phyloP scores from a whole-genome alignment of 768 basidiomycete genomes.

The Coprinopsis cinerea region DNA sequence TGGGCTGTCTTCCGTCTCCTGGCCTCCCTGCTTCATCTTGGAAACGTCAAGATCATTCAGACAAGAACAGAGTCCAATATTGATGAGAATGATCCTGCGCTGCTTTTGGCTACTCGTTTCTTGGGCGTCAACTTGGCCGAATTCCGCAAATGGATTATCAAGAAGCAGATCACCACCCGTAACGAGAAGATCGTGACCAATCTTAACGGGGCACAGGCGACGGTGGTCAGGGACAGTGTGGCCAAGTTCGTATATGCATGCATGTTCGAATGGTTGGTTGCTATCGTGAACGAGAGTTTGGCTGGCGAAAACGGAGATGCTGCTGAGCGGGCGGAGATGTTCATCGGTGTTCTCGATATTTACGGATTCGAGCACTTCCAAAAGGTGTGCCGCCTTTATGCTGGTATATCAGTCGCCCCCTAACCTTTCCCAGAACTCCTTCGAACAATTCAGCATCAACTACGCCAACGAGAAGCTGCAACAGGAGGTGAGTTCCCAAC shows the following conservation, averaged over 20 bases:
- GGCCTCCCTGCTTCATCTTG: constrained; percentile 92
- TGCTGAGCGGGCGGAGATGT: constrained; percentile 89
- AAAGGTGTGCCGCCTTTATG: constrained; percentile 47
- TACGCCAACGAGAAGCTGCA: constrained; percentile 98
- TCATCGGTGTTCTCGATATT: constrained; percentile 98
- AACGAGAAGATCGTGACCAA: constrained; percentile 92
- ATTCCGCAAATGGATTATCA: constrained; percentile 98
- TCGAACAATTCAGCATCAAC: constrained; percentile 99
- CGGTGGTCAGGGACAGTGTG: constrained; percentile 91
- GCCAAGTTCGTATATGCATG: constrained; percentile 99
- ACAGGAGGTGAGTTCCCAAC: constrained; percentile 68
- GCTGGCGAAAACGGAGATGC: constrained; percentile 93
- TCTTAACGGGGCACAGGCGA: constrained; percentile 83
- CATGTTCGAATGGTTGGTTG: constrained; percentile 97
- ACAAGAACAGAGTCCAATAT: constrained; percentile 77
- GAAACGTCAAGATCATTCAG: constrained; percentile 89
- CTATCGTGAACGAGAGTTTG: constrained; percentile 94
- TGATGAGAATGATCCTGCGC: constrained; percentile 75
- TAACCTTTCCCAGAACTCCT: constrained; percentile 53
- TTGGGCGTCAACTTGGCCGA: constrained; percentile 85
- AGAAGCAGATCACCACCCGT: constrained; percentile 94
- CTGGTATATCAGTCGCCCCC: neutral
- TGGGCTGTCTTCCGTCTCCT: constrained; percentile 97
- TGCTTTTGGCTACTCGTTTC: constrained; percentile 80
- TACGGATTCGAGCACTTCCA: constrained; percentile 98